Base-by-base conservation (phyloP, 306 rosid species). In the Castanospermum australe region DNA sequence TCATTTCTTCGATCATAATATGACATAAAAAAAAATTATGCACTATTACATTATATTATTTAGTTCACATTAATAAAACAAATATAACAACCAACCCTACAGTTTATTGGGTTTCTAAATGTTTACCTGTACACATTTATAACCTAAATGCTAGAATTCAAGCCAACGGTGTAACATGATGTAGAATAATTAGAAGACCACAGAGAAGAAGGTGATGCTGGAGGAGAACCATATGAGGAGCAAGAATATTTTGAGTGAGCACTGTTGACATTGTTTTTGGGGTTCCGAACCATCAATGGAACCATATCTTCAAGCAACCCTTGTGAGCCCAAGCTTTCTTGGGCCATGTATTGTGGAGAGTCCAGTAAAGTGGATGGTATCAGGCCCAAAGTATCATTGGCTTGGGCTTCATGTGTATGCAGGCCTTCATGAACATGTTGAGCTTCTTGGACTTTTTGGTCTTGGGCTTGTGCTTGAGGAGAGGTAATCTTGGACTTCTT, bases 241-340 rank as follows among this genome's bases (percentile, higher is more conserved):
- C 85, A 84, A 0, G 89, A 84, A 32, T 86, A 83, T 59, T 66
- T 79, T n/a, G 93, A 82, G 76, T 76, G 45, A 57, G 22, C 50
- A 64, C 65, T 68, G 20, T 73, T 57, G 33, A 44, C 45, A 70
- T 44, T 78, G 76, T 76, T 86, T 5, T 84, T 13, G 1, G 97
- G 97, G 54, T 94, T 92, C 73, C 96, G 75, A 75, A 94, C 90
- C 88, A 79, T 84, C 62, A 90, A 79, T 5, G 98, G 98, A 57
- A 94, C 98, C 85, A 92, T 70, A 30, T 94, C 98, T 86, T 94
- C 93, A 61, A 94, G 98, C 87, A 94, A 75, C 18, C 98, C 98
- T 76, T 88, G 92, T 14, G 92, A 65, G 67, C 77, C 86, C 41
- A 82, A 45, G 68, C 68, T 86, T 67, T 81, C 86, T 42, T 77